Evolutionary conservation across 768 basidiomycete species (phyloP), one percentile per base, ranked within the genome.

Genomic region (Xerocomus brunneocitrinus): DNA sequence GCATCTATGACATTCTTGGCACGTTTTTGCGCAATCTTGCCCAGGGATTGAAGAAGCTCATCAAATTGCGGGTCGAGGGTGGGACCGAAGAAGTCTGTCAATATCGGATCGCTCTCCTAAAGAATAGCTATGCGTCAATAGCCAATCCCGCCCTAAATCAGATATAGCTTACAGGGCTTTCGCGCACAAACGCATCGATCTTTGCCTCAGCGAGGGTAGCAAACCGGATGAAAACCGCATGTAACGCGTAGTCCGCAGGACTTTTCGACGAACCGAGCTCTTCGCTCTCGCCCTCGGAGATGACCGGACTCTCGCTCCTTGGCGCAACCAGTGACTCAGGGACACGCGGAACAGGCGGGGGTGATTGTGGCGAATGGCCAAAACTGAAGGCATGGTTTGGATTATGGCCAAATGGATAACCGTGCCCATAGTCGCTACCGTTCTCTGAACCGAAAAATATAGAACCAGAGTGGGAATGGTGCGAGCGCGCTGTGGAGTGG

Each of bases 151-250:
- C 12, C 32, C 32, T 14, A 14, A 52, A 52, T 35, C 27, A 30
- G 19, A 30, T 5, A 51, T n/a, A 53, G 70, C 87, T 60, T 60
- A 92, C 91, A 59, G 87, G 67, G 39, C 79, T 76, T 54, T 85
- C 79, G 9, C 79, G 80, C 50, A 94, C 74, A 63, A 92, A 91
- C 3, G 71, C 67, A 10, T 86, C 81, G n/a, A 95, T 86, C 62
- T 91, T 91, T 28, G 73, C 74, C 68, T 95, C 91, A 2, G 90
- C 89, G 5, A 80, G 74, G 1, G 85, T 79, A 8, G 88, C 89
- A 61, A 95, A 95, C 3, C 88, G 84, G 39, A 91, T 89, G 66
- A 95, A 93, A 6, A 95, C 80, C 0, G 91, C 89, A 63, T 91
- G 89, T 12, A 95, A 72, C 2, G 93, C 93, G 61, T 88, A 94